Conservation (phyloP, 2,329 filamentous ascomycete genomes). For the Ophiostoma quercus region DNA sequence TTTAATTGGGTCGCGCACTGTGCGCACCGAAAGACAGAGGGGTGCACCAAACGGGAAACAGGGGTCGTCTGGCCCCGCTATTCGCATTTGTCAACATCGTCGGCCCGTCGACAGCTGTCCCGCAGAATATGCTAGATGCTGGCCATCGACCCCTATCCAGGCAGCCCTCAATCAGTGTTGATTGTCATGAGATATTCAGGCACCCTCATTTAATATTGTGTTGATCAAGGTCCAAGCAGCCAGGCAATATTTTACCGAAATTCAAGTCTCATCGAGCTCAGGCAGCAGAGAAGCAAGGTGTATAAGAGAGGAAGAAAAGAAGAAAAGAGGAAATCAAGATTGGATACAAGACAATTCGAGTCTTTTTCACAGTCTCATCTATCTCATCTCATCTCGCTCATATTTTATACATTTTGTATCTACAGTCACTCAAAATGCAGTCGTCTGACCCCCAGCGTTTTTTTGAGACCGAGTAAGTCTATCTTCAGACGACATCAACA, state of each 20-base stretch:
- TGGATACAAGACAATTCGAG: not conserved
- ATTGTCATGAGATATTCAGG: slow-evolving; percentile 1
- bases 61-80: not conserved
- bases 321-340: not conserved
- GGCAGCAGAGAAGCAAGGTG: not conserved
- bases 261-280: not conserved
- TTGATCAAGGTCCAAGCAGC: not conserved
- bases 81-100: slow-evolving; percentile 11
- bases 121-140: slow-evolving; percentile 2
- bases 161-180: not conserved
- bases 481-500: not conserved
- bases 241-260: not conserved
- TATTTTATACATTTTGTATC: not conserved
- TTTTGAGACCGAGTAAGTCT: slow-evolving; percentile 80
- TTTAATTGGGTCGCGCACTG: slow-evolving; percentile 7
- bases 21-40: not conserved
- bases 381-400: not conserved
- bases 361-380: not conserved
- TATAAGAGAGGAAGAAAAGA: not conserved
- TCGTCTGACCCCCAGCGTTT: slow-evolving; percentile 74
- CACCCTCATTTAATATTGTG: not conserved
- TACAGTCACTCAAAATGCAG: slow-evolving; percentile 47
- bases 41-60: not conserved
- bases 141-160: slow-evolving; percentile 1
- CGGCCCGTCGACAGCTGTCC: slow-evolving; percentile 15